Percentiles rank a stretch among this genome's conserved stretches.
These are phyloP conservation scores for Hibiscus syriacus DNA, from an alignment of 345 rosid species.

Conservation along the genomic window DNA sequence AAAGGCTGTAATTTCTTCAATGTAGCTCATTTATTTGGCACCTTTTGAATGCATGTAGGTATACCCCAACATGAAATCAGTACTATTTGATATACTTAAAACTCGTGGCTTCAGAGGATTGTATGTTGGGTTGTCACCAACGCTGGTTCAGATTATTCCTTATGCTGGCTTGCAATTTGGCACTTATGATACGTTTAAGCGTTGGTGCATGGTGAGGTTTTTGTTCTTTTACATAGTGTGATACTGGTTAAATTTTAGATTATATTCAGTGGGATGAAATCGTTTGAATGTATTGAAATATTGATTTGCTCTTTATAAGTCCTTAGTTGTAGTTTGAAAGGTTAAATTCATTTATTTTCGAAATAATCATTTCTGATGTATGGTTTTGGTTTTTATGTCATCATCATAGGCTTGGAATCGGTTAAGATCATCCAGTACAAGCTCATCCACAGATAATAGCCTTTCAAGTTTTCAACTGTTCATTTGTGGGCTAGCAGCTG, in stretches of 20 bases:
- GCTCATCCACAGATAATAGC: constrained; percentile 30
- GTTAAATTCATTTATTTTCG: neutral
- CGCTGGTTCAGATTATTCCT: constrained; percentile 88
- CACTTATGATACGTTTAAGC: constrained; percentile 84
- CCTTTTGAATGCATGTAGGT: constrained; percentile 36
- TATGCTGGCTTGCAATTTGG: constrained; percentile 99
- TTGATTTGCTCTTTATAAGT: no score
- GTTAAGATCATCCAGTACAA: constrained; percentile 24
- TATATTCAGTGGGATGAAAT: neutral
- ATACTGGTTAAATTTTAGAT: neutral
- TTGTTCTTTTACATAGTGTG: neutral
- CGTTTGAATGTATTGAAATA: neutral
- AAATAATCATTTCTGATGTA: neutral
- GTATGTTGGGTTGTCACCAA: constrained; percentile 89
- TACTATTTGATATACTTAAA: constrained; percentile 55
- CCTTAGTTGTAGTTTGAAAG: no score
- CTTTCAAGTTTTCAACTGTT: constrained; percentile 77
- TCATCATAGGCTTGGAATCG: constrained; percentile 63
- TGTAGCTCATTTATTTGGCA: neutral
- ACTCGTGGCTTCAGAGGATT: constrained; percentile 80
- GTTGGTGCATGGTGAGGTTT: constrained; percentile 70
- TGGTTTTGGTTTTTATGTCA: neutral
- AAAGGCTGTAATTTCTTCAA: constrained; percentile 1
- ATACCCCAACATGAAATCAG: constrained; percentile 96
- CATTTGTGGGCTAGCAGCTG: constrained; percentile 83